Base-by-base conservation (phyloP, 768 basidiomycete species). In the Amanita pseudoporphyria region DNA sequence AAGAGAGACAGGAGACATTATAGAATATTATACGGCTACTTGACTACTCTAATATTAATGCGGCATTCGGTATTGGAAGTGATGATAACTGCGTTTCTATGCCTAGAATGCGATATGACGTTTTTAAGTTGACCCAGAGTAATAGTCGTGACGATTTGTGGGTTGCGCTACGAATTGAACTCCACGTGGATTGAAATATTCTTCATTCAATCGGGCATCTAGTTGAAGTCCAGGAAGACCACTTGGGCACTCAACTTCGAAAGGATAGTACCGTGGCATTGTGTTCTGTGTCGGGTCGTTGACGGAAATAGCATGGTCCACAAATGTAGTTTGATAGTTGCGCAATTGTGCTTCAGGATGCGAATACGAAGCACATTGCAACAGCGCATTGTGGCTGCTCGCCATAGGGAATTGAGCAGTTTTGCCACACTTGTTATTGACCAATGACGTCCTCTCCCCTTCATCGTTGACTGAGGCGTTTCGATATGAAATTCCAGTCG, bases 1-100 rank as follows among this genome's bases (percentile, higher is more conserved):
- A 67, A 58, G 81, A 84, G 62, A 67, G 79, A 48, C 59, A 61
- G 53, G 68, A 69, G 14, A 40, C 54, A 35, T 41, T 40, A 45
- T 53, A 53, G 47, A 18, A 14, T 47, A 45, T 31, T 16, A 24
- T 49, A 28, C 22, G 9, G 13, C 28, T 31, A 41, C 30, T 12
- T 18, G 43, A 18, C 9, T 38, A 43, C 41, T 43, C n/a, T 43
- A 43, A n/a, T 16, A 28, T 43, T 35, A 35, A 45, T 18, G 18
- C 30, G 31, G 12, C 26, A 16, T n/a, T 43, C 41, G 5, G 26
- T 43, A 28, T 16, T 28, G 16, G 24, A 28, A 33, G 12, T 12
- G 6, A 45, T 12, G 16, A 13, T 21, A 18, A 28, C 41, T n/a
- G 6, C 6, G 28, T 9, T 28, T 21, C 38, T 13, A 7, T 28